Evolutionary conservation across 345 rosid genomes (phyloP).

Genomic region (Moringa oleifera): DNA sequence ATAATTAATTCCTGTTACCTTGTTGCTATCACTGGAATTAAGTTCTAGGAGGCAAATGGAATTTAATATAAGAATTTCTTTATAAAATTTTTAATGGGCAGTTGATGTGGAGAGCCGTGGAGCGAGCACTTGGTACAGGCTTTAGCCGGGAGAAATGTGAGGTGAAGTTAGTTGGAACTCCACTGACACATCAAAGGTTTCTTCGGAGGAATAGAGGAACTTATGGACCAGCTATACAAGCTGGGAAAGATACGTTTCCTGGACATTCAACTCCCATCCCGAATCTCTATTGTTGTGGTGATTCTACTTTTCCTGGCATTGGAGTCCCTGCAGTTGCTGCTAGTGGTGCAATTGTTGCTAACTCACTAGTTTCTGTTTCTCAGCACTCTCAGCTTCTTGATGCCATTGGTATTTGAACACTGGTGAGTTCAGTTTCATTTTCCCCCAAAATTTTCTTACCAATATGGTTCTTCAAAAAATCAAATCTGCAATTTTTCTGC

Average conservation of each 20-base stretch:
- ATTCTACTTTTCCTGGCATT: constrained; percentile 91
- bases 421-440: constrained; percentile 9
- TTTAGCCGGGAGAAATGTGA: constrained; percentile 72
- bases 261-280: constrained; percentile 80
- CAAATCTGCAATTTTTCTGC: background rate
- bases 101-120: constrained; percentile 93
- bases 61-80: no score
- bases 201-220: constrained; percentile 79
- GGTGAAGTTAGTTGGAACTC: constrained; percentile 85
- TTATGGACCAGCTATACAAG: constrained; percentile 81
- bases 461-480: background rate
- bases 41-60: no score
- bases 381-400: constrained; percentile 84
- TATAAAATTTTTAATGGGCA: constrained; percentile 8
- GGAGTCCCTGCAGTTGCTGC: constrained; percentile 96
- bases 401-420: constrained; percentile 57
- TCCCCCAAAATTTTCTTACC: background rate
- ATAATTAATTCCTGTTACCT: no score
- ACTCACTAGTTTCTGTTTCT: constrained; percentile 68
- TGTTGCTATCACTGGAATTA: no score
- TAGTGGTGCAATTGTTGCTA: constrained; percentile 91
- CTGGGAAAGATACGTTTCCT: constrained; percentile 72
- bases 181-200: constrained; percentile 78
- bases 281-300: constrained; percentile 81
- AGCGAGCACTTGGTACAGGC: constrained; percentile 71